These are phyloP conservation scores for Xanthoconium stramineum DNA, from an alignment of 768 basidiomycete genomes.

Conservation along the genomic window DNA sequence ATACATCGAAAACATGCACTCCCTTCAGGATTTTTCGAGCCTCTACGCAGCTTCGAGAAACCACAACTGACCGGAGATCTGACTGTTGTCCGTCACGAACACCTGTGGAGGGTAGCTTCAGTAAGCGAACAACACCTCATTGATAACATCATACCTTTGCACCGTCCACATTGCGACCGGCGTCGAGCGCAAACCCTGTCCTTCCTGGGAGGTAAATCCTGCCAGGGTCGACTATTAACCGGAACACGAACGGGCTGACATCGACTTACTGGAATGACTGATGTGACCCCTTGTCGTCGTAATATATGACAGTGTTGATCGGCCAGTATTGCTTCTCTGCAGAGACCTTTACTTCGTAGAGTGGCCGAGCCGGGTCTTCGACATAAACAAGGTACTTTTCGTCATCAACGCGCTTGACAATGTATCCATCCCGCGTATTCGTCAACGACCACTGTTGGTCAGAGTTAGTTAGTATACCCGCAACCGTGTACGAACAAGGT, in stretches of 20 bases:
- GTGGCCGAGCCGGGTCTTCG: background rate
- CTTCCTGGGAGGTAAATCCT: background rate
- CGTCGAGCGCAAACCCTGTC: background rate
- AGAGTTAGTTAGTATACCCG: background rate
- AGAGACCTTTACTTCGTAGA: background rate
- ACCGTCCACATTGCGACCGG: background rate
- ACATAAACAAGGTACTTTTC: background rate
- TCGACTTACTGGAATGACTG: background rate
- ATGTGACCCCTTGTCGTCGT: background rate
- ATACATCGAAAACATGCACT: background rate
- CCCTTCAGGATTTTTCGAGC: background rate
- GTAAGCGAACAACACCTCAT: background rate
- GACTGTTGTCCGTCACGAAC: background rate
- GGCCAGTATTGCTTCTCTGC: background rate
- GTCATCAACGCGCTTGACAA: background rate
- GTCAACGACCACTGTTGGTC: background rate
- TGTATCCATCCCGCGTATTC: background rate
- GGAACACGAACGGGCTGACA: too few relatives aligned
- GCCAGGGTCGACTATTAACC: background rate
- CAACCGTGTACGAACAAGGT: too few relatives aligned
- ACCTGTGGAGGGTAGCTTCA: background rate
- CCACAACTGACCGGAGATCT: slow-evolving; percentile 7
- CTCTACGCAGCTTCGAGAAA: background rate
- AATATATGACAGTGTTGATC: background rate
- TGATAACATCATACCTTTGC: background rate